Conservation (phyloP, 1,284 basidiomycete species). For the Irpex sp. region DNA sequence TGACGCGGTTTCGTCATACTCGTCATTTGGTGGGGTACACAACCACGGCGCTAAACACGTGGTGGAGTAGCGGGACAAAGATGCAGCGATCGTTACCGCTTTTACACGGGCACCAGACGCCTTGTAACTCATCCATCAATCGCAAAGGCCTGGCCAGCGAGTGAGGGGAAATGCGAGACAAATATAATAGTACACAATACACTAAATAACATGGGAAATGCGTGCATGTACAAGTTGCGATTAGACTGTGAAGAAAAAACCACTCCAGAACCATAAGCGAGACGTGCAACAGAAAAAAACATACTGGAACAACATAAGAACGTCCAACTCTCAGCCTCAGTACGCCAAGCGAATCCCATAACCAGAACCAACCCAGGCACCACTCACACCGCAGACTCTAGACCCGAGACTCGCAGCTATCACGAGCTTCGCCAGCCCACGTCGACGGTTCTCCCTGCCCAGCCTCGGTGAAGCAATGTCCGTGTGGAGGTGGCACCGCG, state of each 20-base stretch:
- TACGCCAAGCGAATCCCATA: too few species aligned
- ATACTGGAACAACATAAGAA: too few species aligned
- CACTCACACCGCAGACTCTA: neutral
- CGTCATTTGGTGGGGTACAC: neutral
- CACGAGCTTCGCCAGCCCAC: too few species aligned
- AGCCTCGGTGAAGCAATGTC: too few species aligned
- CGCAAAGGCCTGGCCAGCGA: too few species aligned
- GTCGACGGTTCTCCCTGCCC: too few species aligned
- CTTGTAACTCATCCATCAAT: neutral
- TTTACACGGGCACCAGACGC: neutral
- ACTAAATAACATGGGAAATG: neutral
- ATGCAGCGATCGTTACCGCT: neutral
- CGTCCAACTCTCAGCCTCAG: too few species aligned
- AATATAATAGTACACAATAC: neutral
- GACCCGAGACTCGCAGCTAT: too few species aligned
- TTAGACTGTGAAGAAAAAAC: neutral
- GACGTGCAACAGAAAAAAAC: too few species aligned
- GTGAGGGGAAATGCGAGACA: neutral
- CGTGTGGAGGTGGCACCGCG: too few species aligned
- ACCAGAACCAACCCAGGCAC: neutral
- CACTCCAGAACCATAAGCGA: neutral
- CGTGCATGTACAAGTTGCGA: neutral
- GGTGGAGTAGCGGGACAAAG: neutral
- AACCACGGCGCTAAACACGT: neutral
- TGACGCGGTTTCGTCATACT: neutral